Evolutionary conservation across 108 stramenopile genomes (phyloP), one percentile per base, ranked within the genome.

Genomic region (Aurantiochytrium sp.): DNA sequence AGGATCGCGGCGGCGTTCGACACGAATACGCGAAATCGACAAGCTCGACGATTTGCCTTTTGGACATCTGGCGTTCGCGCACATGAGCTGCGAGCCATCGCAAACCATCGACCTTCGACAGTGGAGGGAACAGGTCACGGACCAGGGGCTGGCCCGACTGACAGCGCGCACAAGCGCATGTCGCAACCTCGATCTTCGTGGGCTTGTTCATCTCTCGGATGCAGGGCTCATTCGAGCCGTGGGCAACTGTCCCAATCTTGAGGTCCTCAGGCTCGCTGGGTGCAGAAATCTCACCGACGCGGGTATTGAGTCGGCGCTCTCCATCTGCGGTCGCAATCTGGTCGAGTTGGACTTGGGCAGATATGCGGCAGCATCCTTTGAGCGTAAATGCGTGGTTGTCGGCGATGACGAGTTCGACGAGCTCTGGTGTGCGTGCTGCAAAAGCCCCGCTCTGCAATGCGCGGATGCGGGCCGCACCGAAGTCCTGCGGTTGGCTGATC

Each of bases 321-420:
- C 21, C 21, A 81, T 81, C 15, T 48, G 73, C 2, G 73, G 73
- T 12, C 15, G 12, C 73, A 81, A 37, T 81, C 24, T 81, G n/a
- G 42, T n/a, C 39, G 73, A 48, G 42, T 48, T 81, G 39, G 73
- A 81, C 73, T 48, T 81, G 73, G 73, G 10, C 39, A 81, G 32
- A 24, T 81, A 48, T 81, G 39, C 39, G 10, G 1, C 73, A 12
- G 24, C 45, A 27, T 24, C 42, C 45, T 3, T 81, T 12, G 42
- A 42, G 6, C 39, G 27, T 22, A 30, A 81, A 41, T 6, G 32
- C 10, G 21, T 30, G 19, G 42, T 81, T 22, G 3, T 22, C 45
- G 39, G 73, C 15, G 59, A 65, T 65, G 59, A 65, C 59, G 59
- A 32, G 59, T n/a, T 34, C 2, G 59, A 65, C n/a, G 73, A 81